Percentiles rank a stretch among this genome's conserved stretches.
Conservation (phyloP, 2,329 filamentous ascomycete genomes). For the Macrophomina pseudophaseolina region DNA sequence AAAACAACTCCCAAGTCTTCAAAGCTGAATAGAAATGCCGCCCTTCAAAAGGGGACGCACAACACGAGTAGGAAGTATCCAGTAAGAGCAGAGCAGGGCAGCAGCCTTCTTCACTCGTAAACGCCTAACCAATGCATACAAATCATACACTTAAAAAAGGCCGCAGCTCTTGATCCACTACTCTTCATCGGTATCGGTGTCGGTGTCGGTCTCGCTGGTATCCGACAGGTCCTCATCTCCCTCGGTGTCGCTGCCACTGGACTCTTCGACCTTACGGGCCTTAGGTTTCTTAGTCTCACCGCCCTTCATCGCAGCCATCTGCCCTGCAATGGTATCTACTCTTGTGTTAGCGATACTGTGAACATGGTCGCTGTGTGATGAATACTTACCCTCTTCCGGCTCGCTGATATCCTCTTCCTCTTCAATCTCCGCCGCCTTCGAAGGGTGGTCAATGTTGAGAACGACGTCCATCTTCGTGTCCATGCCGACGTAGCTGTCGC, state of each 20-base stretch:
- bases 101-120: conserved; percentile 12
- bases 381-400: conserved; percentile 86
- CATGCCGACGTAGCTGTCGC: conserved; percentile 93
- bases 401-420: conserved; percentile 96
- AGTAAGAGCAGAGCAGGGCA: conserved; percentile 2
- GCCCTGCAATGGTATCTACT: conserved; percentile 83
- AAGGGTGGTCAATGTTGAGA: conserved; percentile 85
- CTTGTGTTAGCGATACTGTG: conserved; percentile 36
- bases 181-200: conserved; percentile 50
- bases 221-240: conserved; percentile 61
- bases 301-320: conserved; percentile 86
- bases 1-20: not conserved
- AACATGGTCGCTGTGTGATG: conserved; percentile 19
- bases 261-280: conserved; percentile 63
- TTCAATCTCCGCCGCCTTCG: conserved; percentile 78
- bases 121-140: conserved; percentile 22
- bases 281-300: conserved; percentile 65
- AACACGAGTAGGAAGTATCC: conserved; percentile 26
- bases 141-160: conserved; percentile 19
- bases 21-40: not conserved
- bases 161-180: conserved; percentile 30
- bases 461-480: conserved; percentile 92
- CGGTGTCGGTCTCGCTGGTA: conserved; percentile 57
- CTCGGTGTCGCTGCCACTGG: conserved; percentile 66
- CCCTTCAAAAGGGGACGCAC: not conserved